Conservation (phyloP, 768 basidiomycete species). For the Porpolomopsis calyptriformis region DNA sequence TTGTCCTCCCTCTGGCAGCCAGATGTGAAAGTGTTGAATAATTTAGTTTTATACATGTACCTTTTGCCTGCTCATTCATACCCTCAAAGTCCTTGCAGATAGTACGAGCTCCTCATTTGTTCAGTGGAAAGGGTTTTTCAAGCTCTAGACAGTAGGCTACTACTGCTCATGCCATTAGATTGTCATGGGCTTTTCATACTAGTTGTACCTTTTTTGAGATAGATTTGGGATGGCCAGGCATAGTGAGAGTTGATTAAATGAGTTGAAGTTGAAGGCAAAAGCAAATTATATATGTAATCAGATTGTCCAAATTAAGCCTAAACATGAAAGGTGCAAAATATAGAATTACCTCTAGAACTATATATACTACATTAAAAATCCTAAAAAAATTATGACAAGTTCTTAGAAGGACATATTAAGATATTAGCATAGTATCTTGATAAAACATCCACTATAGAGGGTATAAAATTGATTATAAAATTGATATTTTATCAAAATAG, state of each 20-base stretch:
- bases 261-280: too few relatives aligned
- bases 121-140: neutral
- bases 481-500: too few relatives aligned
- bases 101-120: neutral
- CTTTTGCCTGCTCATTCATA: conserved; percentile 6
- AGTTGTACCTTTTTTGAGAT: conserved; percentile 10
- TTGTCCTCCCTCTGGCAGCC: conserved; percentile 14
- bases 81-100: neutral
- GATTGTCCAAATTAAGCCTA: too few relatives aligned
- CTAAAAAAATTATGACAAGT: too few relatives aligned
- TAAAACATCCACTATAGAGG: too few relatives aligned
- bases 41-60: conserved; percentile 8
- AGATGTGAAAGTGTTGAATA: conserved; percentile 10
- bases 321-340: too few relatives aligned
- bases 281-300: too few relatives aligned
- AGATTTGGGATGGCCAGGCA: conserved; percentile 12
- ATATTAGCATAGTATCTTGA: too few relatives aligned
- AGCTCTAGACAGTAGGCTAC: conserved; percentile 4
- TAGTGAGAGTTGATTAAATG: conserved; percentile 1
- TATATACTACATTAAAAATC: too few relatives aligned
- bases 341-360: too few relatives aligned
- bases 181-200: conserved; percentile 1
- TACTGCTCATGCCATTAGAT: conserved; percentile 4
- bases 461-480: too few relatives aligned
- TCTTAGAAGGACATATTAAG: too few relatives aligned